Percentiles rank a stretch among this genome's conserved stretches.
Conservation (phyloP, 2,329 filamentous ascomycete genomes). For the Stagonosporopsis vannaccii region DNA sequence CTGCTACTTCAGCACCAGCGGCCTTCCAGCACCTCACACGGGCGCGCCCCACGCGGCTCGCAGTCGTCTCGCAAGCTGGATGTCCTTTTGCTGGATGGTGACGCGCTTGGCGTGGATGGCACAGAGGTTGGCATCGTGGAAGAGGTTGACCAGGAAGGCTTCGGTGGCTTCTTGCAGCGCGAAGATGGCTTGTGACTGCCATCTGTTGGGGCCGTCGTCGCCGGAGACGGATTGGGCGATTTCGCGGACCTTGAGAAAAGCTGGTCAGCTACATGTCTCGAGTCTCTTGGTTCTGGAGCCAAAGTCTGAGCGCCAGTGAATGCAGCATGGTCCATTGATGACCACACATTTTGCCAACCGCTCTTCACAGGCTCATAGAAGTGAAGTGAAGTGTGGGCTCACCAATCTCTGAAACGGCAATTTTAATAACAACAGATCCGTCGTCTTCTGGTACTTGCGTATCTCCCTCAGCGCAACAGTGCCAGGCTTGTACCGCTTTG, state of each 20-base stretch:
- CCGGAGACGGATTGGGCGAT: slow-evolving; percentile 77
- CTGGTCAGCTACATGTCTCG: too few relatives aligned
- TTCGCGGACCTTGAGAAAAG: slow-evolving; percentile 55
- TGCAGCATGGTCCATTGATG: neutral
- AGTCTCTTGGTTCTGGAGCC: too few relatives aligned
- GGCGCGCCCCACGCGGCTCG: slow-evolving; percentile 70
- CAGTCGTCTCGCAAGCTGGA: slow-evolving; percentile 93
- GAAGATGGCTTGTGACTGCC: slow-evolving; percentile 97
- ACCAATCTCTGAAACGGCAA: slow-evolving; percentile 96
- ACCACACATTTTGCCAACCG: neutral
- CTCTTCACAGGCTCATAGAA: too few relatives aligned
- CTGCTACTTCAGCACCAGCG: neutral
- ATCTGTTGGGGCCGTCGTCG: slow-evolving; percentile 67
- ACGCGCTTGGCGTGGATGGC: slow-evolving; percentile 99
- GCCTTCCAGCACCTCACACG: slow-evolving; percentile 22
- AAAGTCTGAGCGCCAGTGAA: too few relatives aligned
- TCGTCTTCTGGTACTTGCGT: slow-evolving; percentile 96
- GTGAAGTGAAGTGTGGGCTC: slow-evolving; percentile 19
- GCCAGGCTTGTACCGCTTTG: slow-evolving; percentile 61
- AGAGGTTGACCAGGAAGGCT: slow-evolving; percentile 97
- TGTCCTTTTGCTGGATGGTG: slow-evolving; percentile 97
- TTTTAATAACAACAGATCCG: slow-evolving; percentile 95
- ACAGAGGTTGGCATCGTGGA: slow-evolving; percentile 98
- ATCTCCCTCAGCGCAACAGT: slow-evolving; percentile 99
- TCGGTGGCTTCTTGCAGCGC: slow-evolving; percentile 98